Evolutionary conservation across 257 asterid species (phyloP).

Genomic region (Ehretia macrophylla): DNA sequence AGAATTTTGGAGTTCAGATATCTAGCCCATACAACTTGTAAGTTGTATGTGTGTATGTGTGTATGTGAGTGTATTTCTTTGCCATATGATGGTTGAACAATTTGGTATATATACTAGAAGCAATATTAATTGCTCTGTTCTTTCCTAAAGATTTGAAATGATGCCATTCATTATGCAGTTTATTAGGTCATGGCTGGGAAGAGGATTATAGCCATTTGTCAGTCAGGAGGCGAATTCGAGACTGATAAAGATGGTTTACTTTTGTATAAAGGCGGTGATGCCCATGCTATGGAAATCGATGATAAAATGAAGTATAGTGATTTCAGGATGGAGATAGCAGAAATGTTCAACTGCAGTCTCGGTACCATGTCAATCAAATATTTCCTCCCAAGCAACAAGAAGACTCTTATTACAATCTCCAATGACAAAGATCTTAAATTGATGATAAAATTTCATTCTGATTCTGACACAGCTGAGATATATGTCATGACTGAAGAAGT

Average conservation of each 20-base stretch:
- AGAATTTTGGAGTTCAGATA: no score
- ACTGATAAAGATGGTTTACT: constrained; percentile 65
- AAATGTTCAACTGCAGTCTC: constrained; percentile 72
- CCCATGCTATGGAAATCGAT: constrained; percentile 97
- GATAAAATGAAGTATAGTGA: constrained; percentile 67
- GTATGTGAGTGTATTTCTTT: no score
- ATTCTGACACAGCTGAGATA: constrained; percentile 69
- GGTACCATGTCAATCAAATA: constrained; percentile 62
- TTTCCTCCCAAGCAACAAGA: constrained; percentile 89
- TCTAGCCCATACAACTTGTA: no score
- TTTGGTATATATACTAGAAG: no score
- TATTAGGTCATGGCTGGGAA: constrained; percentile 57
- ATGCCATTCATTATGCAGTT: neutral
- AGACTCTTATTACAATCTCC: constrained; percentile 86
- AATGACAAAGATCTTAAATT: constrained; percentile 89
- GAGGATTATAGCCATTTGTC: constrained; percentile 86
- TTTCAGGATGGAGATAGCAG: constrained; percentile 78
- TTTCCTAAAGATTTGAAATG: no score
- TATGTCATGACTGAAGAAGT: constrained; percentile 71
- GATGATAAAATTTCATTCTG: constrained; percentile 74
- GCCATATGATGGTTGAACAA: no score
- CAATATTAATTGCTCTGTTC: no score
- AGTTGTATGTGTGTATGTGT: no score
- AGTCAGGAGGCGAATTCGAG: constrained; percentile 93
- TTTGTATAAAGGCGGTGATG: constrained; percentile 88